These are phyloP conservation scores for Beauveria pseudobassiana DNA, from an alignment of 2,329 filamentous ascomycete species.

Conservation along the genomic window DNA sequence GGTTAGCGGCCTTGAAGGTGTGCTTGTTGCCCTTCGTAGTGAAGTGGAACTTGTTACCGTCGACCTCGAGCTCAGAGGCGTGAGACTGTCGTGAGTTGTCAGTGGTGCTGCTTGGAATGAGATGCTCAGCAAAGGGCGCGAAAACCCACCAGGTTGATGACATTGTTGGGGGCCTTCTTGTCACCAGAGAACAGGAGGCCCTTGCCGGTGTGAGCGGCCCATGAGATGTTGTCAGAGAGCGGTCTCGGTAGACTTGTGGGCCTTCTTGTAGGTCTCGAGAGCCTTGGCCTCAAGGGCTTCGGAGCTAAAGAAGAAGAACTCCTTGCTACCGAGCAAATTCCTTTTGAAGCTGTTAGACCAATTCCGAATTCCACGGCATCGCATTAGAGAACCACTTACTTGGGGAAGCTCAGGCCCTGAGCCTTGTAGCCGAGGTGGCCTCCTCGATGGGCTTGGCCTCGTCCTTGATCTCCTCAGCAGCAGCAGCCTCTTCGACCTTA, in stretches of 20 bases:
- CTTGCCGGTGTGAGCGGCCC: slow-evolving; percentile 91
- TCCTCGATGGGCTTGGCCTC: slow-evolving; percentile 68
- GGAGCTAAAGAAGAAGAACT: slow-evolving; percentile 80
- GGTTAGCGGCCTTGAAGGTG: slow-evolving; percentile 73
- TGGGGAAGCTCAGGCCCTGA: slow-evolving; percentile 71
- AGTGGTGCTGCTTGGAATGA: slow-evolving; percentile 15
- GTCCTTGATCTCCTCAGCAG: slow-evolving; percentile 34
- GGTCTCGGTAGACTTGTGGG: slow-evolving; percentile 71
- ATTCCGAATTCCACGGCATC: background rate
- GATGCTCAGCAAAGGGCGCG: background rate
- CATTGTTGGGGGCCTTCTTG: slow-evolving; percentile 71
- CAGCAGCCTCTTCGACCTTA: slow-evolving; percentile 34
- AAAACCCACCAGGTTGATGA: slow-evolving; percentile 72
- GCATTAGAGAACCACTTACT: slow-evolving; percentile 52
- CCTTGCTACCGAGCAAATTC: slow-evolving; percentile 85
- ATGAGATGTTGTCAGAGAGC: slow-evolving; percentile 76
- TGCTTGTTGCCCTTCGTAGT: slow-evolving; percentile 84
- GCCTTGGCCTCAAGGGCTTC: slow-evolving; percentile 68
- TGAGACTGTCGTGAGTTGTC: slow-evolving; percentile 40
- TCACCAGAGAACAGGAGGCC: slow-evolving; percentile 88
- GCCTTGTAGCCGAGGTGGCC: slow-evolving; percentile 82
- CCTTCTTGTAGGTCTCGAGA: slow-evolving; percentile 71
- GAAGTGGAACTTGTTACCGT: slow-evolving; percentile 82
- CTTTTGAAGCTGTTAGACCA: slow-evolving; percentile 33
- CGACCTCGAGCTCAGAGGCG: slow-evolving; percentile 63